Evolutionary conservation across 371 early-diverging fungal genomes (phyloP).

Genomic region (Syncephalastrum racemosum): DNA sequence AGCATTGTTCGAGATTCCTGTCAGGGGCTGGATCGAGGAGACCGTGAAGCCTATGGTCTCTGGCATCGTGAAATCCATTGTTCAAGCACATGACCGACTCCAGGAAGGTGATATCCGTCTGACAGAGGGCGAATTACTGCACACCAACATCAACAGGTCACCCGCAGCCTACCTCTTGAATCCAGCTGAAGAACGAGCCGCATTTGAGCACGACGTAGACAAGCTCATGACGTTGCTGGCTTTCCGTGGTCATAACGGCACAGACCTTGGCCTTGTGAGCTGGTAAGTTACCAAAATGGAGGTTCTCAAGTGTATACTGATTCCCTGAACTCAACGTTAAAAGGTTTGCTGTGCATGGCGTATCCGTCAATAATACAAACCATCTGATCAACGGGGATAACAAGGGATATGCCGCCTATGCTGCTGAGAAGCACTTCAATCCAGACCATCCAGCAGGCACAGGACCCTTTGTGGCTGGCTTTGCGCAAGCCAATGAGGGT

Average conservation of each 20-base stretch:
- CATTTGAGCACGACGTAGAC: constrained; percentile 58
- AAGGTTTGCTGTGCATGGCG: constrained; percentile 71
- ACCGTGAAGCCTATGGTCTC: constrained; percentile 53
- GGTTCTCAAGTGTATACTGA: neutral
- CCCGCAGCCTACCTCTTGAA: constrained; percentile 59
- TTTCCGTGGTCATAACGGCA: constrained; percentile 28
- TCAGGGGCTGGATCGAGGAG: constrained; percentile 51
- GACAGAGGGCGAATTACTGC: constrained; percentile 39
- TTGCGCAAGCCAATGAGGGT: constrained; percentile 66
- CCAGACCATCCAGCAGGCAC: constrained; percentile 17
- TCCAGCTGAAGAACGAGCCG: constrained; percentile 51
- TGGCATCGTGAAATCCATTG: constrained; percentile 59
- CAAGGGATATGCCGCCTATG: constrained; percentile 67
- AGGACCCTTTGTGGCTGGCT: constrained; percentile 58
- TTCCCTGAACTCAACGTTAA: neutral
- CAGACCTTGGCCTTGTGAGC: constrained; percentile 36
- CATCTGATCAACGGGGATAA: constrained; percentile 63
- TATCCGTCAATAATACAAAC: constrained; percentile 60
- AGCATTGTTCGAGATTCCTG: constrained; percentile 44
- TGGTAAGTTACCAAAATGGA: constrained; percentile 27
- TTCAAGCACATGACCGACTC: constrained; percentile 52
- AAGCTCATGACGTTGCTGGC: constrained; percentile 49
- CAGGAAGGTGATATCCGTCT: constrained; percentile 34
- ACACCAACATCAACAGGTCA: constrained; percentile 63
- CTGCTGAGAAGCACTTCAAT: constrained; percentile 45